A percentile compares a stretch with the other conserved stretches of the same genome.
phyloP scores from a whole-genome alignment of 305 asterid genomes.

The Fraxinus greggii region DNA sequence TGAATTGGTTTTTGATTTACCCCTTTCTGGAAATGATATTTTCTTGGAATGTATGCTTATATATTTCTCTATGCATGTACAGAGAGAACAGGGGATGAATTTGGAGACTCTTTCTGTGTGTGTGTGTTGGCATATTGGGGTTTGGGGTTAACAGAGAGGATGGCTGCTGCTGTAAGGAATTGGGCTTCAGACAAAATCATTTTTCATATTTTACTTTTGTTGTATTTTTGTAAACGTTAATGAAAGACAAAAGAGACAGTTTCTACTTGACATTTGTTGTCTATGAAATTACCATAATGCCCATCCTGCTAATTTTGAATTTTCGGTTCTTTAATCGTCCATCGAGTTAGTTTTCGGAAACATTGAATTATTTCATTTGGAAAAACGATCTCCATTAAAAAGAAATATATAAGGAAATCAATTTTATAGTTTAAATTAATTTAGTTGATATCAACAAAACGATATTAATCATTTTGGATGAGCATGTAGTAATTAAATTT shows the following conservation, averaged over 20 bases:
- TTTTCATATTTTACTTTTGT: not conserved
- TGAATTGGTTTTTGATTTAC: not conserved
- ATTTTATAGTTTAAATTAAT: no score
- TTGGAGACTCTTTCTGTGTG: not conserved
- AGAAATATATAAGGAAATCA: not conserved
- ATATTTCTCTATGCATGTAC: not conserved
- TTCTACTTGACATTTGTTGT: not conserved
- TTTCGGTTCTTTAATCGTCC: not conserved
- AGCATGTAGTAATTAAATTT: not conserved
- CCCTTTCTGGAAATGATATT: not conserved
- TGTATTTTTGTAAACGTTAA: not conserved
- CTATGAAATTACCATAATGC: not conserved
- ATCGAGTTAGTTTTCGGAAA: not conserved
- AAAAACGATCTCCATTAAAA: not conserved
- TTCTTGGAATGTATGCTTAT: conserved; percentile 4
- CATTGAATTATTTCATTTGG: not conserved
- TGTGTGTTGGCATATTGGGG: not conserved
- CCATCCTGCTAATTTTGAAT: not conserved
- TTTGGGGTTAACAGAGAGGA: not conserved
- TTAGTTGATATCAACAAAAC: not conserved
- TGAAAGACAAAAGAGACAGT: not conserved
- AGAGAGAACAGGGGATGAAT: not conserved
- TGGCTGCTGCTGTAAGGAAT: conserved; percentile 1
- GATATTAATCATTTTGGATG: not conserved
- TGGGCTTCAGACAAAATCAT: not conserved